Conservation (phyloP, 495 filamentous ascomycete genomes). For the Aspergillus funiculosus region DNA sequence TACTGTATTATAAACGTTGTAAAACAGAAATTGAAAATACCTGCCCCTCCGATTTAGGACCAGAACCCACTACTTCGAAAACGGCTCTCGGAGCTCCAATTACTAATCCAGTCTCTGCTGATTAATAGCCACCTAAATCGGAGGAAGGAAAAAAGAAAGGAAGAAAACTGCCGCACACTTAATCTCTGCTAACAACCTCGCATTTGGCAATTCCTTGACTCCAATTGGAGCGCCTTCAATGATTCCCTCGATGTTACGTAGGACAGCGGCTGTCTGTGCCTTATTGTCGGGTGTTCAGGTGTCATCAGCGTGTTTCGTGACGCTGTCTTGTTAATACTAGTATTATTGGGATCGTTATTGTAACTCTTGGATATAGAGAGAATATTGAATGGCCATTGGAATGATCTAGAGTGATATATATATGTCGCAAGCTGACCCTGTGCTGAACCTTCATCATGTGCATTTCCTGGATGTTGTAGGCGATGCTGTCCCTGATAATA, state of each 20-base stretch:
- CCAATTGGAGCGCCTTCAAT: slow-evolving; percentile 30
- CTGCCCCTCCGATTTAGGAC: not conserved
- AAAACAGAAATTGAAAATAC: not conserved
- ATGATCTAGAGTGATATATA: too few species aligned
- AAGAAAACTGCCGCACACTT: slow-evolving; percentile 24
- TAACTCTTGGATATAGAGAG: too few species aligned
- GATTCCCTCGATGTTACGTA: slow-evolving; percentile 28
- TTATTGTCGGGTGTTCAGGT: slow-evolving; percentile 25
- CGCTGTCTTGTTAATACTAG: too few species aligned
- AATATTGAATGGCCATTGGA: too few species aligned
- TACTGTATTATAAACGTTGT: not conserved
- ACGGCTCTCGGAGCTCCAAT: not conserved
- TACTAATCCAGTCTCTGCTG: not conserved
- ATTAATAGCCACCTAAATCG: not conserved
- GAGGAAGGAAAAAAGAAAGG: not conserved
- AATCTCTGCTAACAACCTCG: slow-evolving; percentile 32
- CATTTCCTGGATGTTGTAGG: too few species aligned
- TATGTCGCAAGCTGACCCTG: too few species aligned
- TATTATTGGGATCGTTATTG: too few species aligned
- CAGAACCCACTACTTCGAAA: not conserved
- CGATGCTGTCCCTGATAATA: too few species aligned
- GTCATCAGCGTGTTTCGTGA: slow-evolving; percentile 23
- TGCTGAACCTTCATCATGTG: too few species aligned
- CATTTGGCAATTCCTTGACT: slow-evolving; percentile 31
- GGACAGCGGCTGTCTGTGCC: slow-evolving; percentile 30